Conservation (phyloP, 805 yeast species). For the Komagataella kurtzmanii region DNA sequence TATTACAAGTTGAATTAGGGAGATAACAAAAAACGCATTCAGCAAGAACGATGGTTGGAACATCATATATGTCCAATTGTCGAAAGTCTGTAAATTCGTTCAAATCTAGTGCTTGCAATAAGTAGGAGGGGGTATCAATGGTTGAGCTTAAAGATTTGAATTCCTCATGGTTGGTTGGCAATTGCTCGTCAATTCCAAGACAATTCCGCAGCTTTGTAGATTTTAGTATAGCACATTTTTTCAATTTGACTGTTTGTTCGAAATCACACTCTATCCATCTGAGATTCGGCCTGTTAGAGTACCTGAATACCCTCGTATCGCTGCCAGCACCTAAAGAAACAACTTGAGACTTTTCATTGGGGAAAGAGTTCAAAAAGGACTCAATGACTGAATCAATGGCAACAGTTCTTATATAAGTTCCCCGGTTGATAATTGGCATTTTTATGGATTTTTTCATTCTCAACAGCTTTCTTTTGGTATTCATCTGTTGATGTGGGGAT, state of each 20-base stretch:
- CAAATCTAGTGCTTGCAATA: slow-evolving; percentile 42
- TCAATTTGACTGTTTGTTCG: slow-evolving; percentile 34
- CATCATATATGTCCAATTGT: slow-evolving; percentile 7
- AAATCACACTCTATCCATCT: slow-evolving; percentile 55
- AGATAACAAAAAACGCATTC: slow-evolving; percentile 73
- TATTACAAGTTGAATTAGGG: slow-evolving; percentile 31
- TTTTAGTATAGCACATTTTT: slow-evolving; percentile 31
- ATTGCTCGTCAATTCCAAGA: slow-evolving; percentile 11
- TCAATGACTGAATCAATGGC: slow-evolving; percentile 34
- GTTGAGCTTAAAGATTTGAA: slow-evolving; percentile 15
- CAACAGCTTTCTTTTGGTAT: slow-evolving; percentile 22
- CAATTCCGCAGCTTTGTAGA: slow-evolving; percentile 15
- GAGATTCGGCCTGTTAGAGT: slow-evolving; percentile 9
- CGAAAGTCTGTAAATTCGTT: slow-evolving; percentile 16
- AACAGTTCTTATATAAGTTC: slow-evolving; percentile 49
- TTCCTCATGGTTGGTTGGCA: slow-evolving; percentile 6
- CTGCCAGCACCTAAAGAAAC: slow-evolving; percentile 75
- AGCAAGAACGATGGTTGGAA: slow-evolving; percentile 51
- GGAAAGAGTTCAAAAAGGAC: slow-evolving; percentile 22
- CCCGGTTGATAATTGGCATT: slow-evolving; percentile 57
- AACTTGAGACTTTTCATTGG: slow-evolving; percentile 26
- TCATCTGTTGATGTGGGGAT: slow-evolving; percentile 19
- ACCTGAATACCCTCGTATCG: slow-evolving; percentile 51
- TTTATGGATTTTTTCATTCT: slow-evolving; percentile 25
- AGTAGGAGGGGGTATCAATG: slow-evolving; percentile 29